Conservation (phyloP, 345 rosid genomes). For the Populus davidiana region DNA sequence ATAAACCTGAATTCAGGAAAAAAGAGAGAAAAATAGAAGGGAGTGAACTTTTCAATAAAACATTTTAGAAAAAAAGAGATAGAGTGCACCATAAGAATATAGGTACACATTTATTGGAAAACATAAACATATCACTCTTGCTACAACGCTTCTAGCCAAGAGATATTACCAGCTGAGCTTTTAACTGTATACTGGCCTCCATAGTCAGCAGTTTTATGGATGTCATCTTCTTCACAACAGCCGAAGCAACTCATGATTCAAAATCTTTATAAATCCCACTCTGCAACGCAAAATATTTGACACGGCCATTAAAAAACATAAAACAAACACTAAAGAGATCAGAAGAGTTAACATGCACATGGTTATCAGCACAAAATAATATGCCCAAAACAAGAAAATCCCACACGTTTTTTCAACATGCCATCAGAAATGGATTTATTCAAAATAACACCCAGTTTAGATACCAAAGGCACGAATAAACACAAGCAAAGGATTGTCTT, state of each 20-base stretch:
- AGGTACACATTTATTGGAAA: background rate
- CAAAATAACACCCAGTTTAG: background rate
- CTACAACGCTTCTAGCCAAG: background rate
- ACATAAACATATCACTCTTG: background rate
- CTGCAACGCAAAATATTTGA: slow-evolving; percentile 4
- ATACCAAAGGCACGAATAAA: background rate
- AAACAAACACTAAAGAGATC: background rate
- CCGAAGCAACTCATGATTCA: slow-evolving; percentile 76
- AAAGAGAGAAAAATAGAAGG: background rate
- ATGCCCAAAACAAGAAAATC: background rate
- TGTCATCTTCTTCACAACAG: slow-evolving; percentile 75
- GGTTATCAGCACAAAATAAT: background rate
- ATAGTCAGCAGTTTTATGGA: slow-evolving; percentile 59
- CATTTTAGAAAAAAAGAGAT: background rate
- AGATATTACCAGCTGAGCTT: slow-evolving; percentile 56
- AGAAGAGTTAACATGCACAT: background rate
- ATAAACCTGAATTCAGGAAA: background rate
- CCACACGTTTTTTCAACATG: background rate
- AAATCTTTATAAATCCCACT: slow-evolving; percentile 12
- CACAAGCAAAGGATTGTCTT: background rate
- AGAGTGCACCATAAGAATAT: too few relatives aligned
- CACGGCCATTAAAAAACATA: background rate
- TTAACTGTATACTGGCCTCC: slow-evolving; percentile 57
- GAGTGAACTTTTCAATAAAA: background rate
- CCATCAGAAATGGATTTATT: background rate